These are phyloP conservation scores for Fragaria vesca DNA, from an alignment of 306 rosid genomes.

Conservation along the genomic window DNA sequence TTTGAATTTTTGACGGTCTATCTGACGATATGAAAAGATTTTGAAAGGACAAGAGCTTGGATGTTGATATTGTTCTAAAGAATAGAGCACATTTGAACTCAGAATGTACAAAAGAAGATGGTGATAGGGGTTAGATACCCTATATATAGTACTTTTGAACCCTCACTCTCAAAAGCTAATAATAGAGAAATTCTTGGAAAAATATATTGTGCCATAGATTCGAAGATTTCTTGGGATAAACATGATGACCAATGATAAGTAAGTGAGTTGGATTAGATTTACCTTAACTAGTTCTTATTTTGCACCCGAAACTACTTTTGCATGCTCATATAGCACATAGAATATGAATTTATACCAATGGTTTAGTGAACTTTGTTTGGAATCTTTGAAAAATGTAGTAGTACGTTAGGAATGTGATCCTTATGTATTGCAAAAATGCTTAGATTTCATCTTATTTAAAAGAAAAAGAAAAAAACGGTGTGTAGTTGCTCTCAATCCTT, in stretches of 20 bases:
- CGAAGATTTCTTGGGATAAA: not conserved
- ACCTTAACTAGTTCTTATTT: not conserved
- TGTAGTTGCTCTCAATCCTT: no score
- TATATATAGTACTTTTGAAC: not conserved
- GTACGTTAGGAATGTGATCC: not conserved
- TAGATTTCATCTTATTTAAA: no score
- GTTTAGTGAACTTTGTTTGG: not conserved
- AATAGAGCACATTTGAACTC: not conserved
- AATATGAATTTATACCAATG: slow-evolving; percentile 2
- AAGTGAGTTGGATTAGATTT: not conserved
- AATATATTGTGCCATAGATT: not conserved
- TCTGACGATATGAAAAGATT: not conserved
- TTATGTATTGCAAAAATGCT: no score
- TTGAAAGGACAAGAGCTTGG: not conserved
- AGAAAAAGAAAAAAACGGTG: no score
- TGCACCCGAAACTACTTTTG: not conserved
- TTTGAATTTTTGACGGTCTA: not conserved
- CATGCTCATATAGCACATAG: not conserved
- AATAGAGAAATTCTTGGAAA: no score
- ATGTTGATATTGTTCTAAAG: not conserved
- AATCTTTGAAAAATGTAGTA: not conserved
- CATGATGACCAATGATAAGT: not conserved
- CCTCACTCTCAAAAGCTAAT: not conserved
- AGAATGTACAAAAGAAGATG: not conserved
- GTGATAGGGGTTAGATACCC: not conserved